Evolutionary conservation across 169 alveolate species (phyloP), one percentile per base, ranked within the genome.

Genomic region (Plasmodium relictum): DNA sequence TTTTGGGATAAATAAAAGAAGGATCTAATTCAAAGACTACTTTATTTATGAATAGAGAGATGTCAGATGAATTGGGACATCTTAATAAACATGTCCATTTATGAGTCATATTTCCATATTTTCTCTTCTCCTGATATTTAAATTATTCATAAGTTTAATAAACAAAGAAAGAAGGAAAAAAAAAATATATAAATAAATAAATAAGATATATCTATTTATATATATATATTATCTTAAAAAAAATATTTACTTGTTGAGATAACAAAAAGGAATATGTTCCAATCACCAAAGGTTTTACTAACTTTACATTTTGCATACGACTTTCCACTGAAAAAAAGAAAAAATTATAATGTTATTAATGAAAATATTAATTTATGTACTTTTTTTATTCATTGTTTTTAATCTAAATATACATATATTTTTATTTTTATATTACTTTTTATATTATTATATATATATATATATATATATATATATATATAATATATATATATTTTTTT

Each of bases 51-150:
- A 94, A 97, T 74, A 96, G 95, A 5, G 98, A 91, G 74, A 97
- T 94, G 89, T 97, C 97, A 74, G 97, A 98, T 63, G 95, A 95
- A 54, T 95, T 95, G 8, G 97, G 96, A 65, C 98, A 98, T 62
- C 99, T 61, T 73, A 97, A 94, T 73, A 96, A 94, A 85, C 98
- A 97, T 58, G 98, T 95, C 99, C 99, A 97, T 50, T 97, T 95
- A 42, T 97, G 98, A 16, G 98, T 95, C 92, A 96, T 95, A 37
- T 96, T 93, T 39, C 97, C 98, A 22, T 96, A 97, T 16, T 97
- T 94, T 73, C 95, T 95, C 88, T 96, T 97, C 70, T 97, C 98
- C 95, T 95, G 92, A 74, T 83, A 54, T 41, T 16, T 48, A 31
- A 31, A 56, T 14, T 14, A 22, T 10, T 56, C 20, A 16, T 18